Evolutionary conservation across 2,329 filamentous ascomycete genomes (phyloP), one percentile per base, ranked within the genome.

Genomic region (Trichothecium roseum): DNA sequence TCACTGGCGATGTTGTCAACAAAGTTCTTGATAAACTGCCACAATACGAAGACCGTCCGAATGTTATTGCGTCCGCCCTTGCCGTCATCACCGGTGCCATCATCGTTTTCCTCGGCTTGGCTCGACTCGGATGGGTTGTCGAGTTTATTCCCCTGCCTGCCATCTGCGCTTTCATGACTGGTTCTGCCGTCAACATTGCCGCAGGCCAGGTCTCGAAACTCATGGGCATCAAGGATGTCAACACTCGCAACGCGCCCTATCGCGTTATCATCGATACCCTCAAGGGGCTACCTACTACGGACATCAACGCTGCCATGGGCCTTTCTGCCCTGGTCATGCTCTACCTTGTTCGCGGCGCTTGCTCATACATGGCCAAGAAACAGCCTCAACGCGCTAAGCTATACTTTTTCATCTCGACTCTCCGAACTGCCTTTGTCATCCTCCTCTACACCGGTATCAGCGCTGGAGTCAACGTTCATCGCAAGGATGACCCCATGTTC

Each of bases 371-470:
- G 47, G 79, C 79, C n/a, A 76, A 70, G 58, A 78, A 70, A 52
- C 69, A 81, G 44, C 82, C 84, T 3, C 60, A 68, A 3, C 69
- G 68, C 35, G 69, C 74, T 39, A 86, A 84, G 68, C 48, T 74
- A 1, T 87, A 75, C 67, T 89, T 89, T 60, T 88, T 89, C 63
- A 56, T 79, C 35, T 81, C 77, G 14, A 89, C 85, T 0, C 68
- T 91, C 28, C 77, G 84, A 27, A 85, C 83, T 4, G 81, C 76
- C 2, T 87, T 91, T 50, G 79, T 88, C 45, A 86, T 91, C 41
- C 60, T 89, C 30, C 68, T 91, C 3, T 89, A 88, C 59, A 84
- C 82, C 7, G 63, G 83, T 46, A 81, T 89, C 53, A 84, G 81
- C 56, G 84, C 74, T 43, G 70, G 82, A 8, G 72, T 73, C 45